Evolutionary conservation across 1,139 yeast genomes (phyloP).

Genomic region (Pichia sorboxylosa): DNA sequence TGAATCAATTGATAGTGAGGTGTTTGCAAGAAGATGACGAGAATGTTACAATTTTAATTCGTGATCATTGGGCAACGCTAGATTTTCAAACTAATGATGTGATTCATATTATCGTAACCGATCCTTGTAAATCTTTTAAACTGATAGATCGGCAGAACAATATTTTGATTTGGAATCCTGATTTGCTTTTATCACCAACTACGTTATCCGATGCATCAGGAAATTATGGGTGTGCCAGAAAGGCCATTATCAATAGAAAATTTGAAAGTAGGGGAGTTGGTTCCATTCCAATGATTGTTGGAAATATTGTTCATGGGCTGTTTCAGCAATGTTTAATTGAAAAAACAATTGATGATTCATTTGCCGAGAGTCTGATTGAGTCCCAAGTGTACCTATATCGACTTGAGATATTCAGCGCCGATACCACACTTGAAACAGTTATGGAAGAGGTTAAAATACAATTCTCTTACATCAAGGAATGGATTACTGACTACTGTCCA

Average conservation of each 20-base stretch:
- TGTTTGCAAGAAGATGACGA: slow-evolving; percentile 30
- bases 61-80: slow-evolving; percentile 27
- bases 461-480: slow-evolving; percentile 47
- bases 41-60: slow-evolving; percentile 32
- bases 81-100: slow-evolving; percentile 39
- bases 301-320: slow-evolving; percentile 67
- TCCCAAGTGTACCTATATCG: slow-evolving; percentile 31
- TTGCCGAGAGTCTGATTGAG: slow-evolving; percentile 36
- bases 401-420: slow-evolving; percentile 48
- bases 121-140: slow-evolving; percentile 28
- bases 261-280: slow-evolving; percentile 46
- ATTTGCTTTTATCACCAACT: slow-evolving; percentile 70
- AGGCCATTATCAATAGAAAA: slow-evolving; percentile 49
- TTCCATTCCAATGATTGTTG: slow-evolving; percentile 54
- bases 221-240: slow-evolving; percentile 61
- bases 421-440: slow-evolving; percentile 39
- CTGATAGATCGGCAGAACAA: slow-evolving; percentile 46
- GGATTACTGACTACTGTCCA: slow-evolving; percentile 44
- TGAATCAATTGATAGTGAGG: slow-evolving; percentile 38
- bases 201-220: slow-evolving; percentile 67
- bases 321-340: slow-evolving; percentile 55
- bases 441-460: slow-evolving; percentile 33
- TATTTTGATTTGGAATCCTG: slow-evolving; percentile 73
- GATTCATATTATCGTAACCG: slow-evolving; percentile 39
- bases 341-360: slow-evolving; percentile 32